Percentiles rank a stretch among this genome's conserved stretches.
Evolutionary conservation across 495 filamentous ascomycete species (phyloP).

Genomic region (Lophium mytilinum): DNA sequence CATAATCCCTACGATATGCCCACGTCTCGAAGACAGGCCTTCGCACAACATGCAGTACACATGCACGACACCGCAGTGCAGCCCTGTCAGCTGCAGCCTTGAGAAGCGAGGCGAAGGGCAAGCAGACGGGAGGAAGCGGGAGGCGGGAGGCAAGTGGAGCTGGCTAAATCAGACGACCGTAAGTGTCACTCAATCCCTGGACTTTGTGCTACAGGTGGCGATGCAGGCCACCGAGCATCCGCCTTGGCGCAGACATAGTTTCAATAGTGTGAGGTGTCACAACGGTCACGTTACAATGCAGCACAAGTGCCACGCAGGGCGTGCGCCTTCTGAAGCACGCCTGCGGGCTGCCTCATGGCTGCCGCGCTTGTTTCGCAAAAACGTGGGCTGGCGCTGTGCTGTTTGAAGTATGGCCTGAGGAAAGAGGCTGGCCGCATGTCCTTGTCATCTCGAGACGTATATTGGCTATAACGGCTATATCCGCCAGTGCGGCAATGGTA

Average conservation of each 20-base stretch:
- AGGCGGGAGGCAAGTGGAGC: constrained; percentile 9
- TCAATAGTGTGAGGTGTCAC: constrained; percentile 13
- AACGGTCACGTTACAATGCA: constrained; percentile 24
- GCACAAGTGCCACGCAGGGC: constrained; percentile 18
- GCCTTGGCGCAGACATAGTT: constrained; percentile 9
- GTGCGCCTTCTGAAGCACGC: constrained; percentile 10
- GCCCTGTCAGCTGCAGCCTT: constrained; percentile 17
- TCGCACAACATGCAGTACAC: background rate
- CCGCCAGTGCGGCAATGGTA: too few relatives aligned
- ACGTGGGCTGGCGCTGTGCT: constrained; percentile 15
- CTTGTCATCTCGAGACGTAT: too few relatives aligned
- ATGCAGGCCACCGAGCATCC: constrained; percentile 14
- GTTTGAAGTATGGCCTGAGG: constrained; percentile 2
- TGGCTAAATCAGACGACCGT: constrained; percentile 14
- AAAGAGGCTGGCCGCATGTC: background rate
- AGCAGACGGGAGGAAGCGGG: background rate
- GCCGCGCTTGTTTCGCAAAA: constrained; percentile 4
- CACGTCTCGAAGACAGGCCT: background rate
- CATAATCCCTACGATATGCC: too few relatives aligned
- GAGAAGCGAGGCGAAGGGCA: background rate
- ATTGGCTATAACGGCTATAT: too few relatives aligned
- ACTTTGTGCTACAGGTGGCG: constrained; percentile 13
- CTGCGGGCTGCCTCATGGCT: background rate
- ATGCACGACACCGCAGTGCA: background rate
- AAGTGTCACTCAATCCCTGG: constrained; percentile 14